phyloP scores from a whole-genome alignment of 768 basidiomycete species.

The Naematelia aurantialba region DNA sequence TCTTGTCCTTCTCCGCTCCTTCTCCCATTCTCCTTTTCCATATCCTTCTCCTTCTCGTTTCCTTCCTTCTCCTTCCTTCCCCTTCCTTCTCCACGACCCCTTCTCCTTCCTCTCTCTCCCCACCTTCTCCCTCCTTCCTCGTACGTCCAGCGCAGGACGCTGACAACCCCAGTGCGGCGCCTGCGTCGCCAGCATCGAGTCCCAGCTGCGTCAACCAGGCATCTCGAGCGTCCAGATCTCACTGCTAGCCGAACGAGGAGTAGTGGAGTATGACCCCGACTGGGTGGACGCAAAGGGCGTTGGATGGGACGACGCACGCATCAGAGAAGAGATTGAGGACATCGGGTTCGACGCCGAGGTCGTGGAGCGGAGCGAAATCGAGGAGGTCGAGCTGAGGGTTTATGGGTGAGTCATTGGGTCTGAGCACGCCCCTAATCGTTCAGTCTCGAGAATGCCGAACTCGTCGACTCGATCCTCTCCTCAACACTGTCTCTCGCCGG shows the following conservation, averaged over 20 bases:
- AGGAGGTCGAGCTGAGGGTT: constrained; percentile 42
- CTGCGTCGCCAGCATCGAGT: constrained; percentile 50
- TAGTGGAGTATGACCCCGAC: constrained; percentile 79
- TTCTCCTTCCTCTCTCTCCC: not conserved
- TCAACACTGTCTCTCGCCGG: constrained; percentile 34
- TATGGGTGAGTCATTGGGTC: constrained; percentile 43
- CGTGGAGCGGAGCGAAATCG: constrained; percentile 44
- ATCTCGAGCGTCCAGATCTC: constrained; percentile 90
- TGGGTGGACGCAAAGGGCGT: constrained; percentile 34
- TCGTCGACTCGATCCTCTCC: constrained; percentile 26
- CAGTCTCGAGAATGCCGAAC: constrained; percentile 33
- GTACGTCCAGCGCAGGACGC: not conserved
- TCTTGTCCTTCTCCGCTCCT: constrained; percentile 31
- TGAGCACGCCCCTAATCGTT: not conserved
- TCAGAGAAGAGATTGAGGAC: constrained; percentile 82
- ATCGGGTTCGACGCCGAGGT: constrained; percentile 49
- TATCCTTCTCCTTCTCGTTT: not conserved
- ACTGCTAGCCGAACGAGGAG: constrained; percentile 87
- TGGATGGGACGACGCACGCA: constrained; percentile 73
- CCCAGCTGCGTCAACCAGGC: constrained; percentile 62
- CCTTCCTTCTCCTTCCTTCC: not conserved
- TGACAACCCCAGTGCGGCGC: constrained; percentile 46
- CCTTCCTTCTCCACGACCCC: not conserved
- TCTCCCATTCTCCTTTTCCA: not conserved
- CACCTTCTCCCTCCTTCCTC: too few species aligned